Percentiles rank a stretch among this genome's conserved stretches.
Evolutionary conservation across 306 rosid species (phyloP).

Genomic region (Lotus japonicus): DNA sequence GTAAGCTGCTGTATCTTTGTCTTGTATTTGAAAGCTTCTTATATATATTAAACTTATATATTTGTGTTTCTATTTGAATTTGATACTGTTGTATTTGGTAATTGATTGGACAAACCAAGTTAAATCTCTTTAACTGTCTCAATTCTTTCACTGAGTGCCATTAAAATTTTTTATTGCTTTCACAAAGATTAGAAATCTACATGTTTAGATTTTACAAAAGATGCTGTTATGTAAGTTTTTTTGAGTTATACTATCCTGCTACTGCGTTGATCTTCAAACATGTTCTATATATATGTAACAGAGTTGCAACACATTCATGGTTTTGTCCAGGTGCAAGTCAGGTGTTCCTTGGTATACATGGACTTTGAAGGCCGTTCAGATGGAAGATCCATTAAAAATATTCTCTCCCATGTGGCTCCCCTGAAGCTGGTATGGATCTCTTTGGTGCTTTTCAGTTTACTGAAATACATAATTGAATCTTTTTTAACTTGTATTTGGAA

Average conservation of each 20-base stretch:
- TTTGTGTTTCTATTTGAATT: neutral
- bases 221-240: neutral
- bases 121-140: neutral
- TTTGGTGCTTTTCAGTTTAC: slow-evolving; percentile 2
- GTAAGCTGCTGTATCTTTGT: slow-evolving; percentile 46
- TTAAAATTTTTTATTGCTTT: neutral
- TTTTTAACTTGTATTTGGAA: neutral
- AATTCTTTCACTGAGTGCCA: neutral
- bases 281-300: slow-evolving; percentile 1
- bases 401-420: slow-evolving; percentile 96
- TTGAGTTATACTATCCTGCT: neutral
- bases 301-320: neutral
- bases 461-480: neutral
- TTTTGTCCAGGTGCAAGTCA: slow-evolving; percentile 72
- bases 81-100: neutral
- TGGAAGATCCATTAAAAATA: slow-evolving; percentile 85
- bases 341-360: slow-evolving; percentile 73
- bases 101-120: slow-evolving; percentile 11
- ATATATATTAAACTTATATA: neutral
- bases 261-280: neutral
- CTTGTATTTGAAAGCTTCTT: neutral
- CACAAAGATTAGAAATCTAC: neutral
- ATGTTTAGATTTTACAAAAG: neutral
- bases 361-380: slow-evolving; percentile 98
- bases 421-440: slow-evolving; percentile 67